phyloP scores from a whole-genome alignment of 192 early-diverging fungal species.

The Coemansia sp. region DNA sequence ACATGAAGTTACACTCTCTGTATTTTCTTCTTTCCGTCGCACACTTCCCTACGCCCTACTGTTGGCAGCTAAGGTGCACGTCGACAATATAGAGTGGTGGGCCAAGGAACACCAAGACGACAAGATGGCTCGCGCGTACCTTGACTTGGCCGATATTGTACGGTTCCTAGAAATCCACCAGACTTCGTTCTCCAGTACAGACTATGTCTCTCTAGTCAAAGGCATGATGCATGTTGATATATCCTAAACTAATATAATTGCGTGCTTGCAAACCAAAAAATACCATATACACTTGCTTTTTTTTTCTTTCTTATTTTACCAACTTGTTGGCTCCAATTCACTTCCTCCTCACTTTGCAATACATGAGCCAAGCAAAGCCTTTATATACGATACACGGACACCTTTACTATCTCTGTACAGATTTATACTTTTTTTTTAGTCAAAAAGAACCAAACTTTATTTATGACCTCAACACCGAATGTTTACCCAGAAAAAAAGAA shows the following conservation, averaged over 20 bases:
- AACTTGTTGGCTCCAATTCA: not conserved
- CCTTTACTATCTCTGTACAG: no score
- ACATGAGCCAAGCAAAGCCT: not conserved
- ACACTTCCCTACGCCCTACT: slow-evolving; percentile 46
- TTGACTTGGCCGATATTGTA: slow-evolving; percentile 28
- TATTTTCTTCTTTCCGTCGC: slow-evolving; percentile 42
- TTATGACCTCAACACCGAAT: slow-evolving; percentile 1
- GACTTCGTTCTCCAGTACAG: slow-evolving; percentile 33
- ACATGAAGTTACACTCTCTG: slow-evolving; percentile 33
- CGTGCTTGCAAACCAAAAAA: no score
- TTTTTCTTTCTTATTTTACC: not conserved
- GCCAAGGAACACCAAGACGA: slow-evolving; percentile 20
- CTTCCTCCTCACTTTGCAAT: not conserved
- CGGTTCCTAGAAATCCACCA: slow-evolving; percentile 47
- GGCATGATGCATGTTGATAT: slow-evolving; percentile 35
- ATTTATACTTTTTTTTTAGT: no score
- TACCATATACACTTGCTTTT: not conserved
- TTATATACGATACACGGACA: no score
- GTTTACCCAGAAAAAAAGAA: slow-evolving; percentile 3
- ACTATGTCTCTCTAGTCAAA: slow-evolving; percentile 46
- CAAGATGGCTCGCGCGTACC: slow-evolving; percentile 32
- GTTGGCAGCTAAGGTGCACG: slow-evolving; percentile 42
- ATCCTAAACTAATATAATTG: no score
- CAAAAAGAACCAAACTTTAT: no score
- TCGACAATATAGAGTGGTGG: slow-evolving; percentile 50